Conservation (phyloP, 257 asterid species). For the Lithospermum erythrorhizon region DNA sequence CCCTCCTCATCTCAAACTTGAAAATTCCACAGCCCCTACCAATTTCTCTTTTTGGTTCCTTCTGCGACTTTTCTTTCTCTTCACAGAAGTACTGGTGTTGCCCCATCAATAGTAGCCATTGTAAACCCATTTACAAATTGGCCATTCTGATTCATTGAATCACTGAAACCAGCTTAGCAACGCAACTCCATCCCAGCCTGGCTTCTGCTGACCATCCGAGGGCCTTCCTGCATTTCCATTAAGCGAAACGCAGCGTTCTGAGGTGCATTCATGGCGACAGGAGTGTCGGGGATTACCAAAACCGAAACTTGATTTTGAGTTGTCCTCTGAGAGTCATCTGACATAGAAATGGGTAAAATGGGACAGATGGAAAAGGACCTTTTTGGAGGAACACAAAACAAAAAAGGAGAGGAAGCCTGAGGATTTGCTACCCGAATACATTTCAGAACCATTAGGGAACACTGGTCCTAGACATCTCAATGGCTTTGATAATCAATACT, state of each 20-base stretch:
- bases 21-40: constrained; percentile 7
- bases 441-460: constrained; percentile 47
- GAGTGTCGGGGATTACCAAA: constrained; percentile 34
- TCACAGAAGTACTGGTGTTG: constrained; percentile 32
- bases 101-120: constrained; percentile 22
- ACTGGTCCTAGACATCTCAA: constrained; percentile 65
- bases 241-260: constrained; percentile 42
- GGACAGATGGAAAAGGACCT: constrained; percentile 94
- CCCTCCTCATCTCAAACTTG: no score
- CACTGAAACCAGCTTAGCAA: constrained; percentile 33
- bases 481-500: constrained; percentile 66
- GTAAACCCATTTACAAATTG: constrained; percentile 15
- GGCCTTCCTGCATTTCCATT: constrained; percentile 39
- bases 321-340: constrained; percentile 20
- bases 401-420: constrained; percentile 50
- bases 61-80: constrained; percentile 30
- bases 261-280: constrained; percentile 56
- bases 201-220: constrained; percentile 19
- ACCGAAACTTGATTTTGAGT: constrained; percentile 17
- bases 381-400: constrained; percentile 72
- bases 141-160: constrained; percentile 30
- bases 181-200: constrained; percentile 27
- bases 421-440: constrained; percentile 37
- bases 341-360: constrained; percentile 55
- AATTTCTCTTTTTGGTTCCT: constrained; percentile 17